These are phyloP conservation scores for Candida morakotiae DNA, from an alignment of 805 yeast genomes.

Conservation along the genomic window DNA sequence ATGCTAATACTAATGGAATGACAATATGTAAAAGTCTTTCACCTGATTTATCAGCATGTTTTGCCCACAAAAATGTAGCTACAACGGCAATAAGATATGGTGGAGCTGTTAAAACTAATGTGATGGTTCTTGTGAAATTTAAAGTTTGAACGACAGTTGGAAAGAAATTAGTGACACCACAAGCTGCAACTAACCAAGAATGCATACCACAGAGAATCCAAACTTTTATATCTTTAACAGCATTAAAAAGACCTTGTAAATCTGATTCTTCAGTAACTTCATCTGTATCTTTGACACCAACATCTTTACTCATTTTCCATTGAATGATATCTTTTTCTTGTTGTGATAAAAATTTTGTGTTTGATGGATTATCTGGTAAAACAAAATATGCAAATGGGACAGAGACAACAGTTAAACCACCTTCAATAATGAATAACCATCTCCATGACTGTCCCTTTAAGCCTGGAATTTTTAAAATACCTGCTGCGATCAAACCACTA, in stretches of 20 bases:
- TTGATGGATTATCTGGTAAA: constrained; percentile 51
- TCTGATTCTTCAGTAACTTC: constrained; percentile 29
- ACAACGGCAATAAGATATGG: constrained; percentile 52
- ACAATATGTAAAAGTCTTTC: constrained; percentile 51
- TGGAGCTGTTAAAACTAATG: constrained; percentile 57
- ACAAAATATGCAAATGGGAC: constrained; percentile 44
- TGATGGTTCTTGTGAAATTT: constrained; percentile 45
- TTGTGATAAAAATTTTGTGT: constrained; percentile 42
- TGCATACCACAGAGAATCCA: constrained; percentile 44
- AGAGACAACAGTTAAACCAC: constrained; percentile 45
- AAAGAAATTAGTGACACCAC: constrained; percentile 59
- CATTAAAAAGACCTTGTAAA: constrained; percentile 30
- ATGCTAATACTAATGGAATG: constrained; percentile 37
- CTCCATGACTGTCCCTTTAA: constrained; percentile 46
- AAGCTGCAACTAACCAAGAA: constrained; percentile 50
- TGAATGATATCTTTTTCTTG: constrained; percentile 42
- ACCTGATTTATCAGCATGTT: constrained; percentile 53
- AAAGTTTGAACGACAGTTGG: constrained; percentile 58
- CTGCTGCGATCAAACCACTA: constrained; percentile 53
- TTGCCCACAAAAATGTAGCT: constrained; percentile 48
- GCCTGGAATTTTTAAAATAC: constrained; percentile 43
- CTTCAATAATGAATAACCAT: constrained; percentile 56
- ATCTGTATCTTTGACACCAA: constrained; percentile 37
- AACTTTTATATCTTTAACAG: constrained; percentile 40
- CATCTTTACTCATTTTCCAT: constrained; percentile 38